Evolutionary conservation across 257 asterid species (phyloP).

Genomic region (Nicotiana attenuata): DNA sequence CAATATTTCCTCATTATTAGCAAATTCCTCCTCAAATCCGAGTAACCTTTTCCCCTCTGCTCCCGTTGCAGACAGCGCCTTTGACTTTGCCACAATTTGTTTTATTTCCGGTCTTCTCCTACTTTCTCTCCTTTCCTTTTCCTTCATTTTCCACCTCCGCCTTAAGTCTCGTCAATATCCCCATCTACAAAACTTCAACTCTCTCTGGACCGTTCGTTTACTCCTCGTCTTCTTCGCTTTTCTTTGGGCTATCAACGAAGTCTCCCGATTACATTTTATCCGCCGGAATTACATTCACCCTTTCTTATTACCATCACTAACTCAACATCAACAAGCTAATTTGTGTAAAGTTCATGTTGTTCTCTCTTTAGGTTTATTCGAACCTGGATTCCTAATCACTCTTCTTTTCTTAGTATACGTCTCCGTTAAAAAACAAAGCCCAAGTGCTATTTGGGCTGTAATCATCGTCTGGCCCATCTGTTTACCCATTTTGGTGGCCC

Average conservation of each 20-base stretch:
- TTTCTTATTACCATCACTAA: conserved; percentile 20
- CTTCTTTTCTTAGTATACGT: conserved; percentile 54
- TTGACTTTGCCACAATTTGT: conserved; percentile 38
- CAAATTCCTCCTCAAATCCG: background rate
- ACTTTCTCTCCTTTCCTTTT: conserved; percentile 39
- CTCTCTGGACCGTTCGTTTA: conserved; percentile 57
- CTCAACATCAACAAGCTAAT: conserved; percentile 32
- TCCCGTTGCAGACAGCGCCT: conserved; percentile 23
- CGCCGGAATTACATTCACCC: conserved; percentile 27
- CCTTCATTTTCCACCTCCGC: conserved; percentile 38
- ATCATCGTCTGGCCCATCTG: conserved; percentile 29
- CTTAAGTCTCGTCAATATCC: conserved; percentile 32
- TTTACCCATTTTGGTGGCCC: conserved; percentile 34
- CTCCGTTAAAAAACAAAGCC: conserved; percentile 38
- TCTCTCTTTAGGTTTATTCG: conserved; percentile 54
- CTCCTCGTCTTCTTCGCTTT: conserved; percentile 41
- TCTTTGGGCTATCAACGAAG: conserved; percentile 50
- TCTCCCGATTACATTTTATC: conserved; percentile 38
- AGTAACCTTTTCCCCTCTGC: conserved; percentile 13
- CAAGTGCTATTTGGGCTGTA: conserved; percentile 30
- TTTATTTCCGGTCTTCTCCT: conserved; percentile 33
- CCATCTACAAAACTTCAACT: conserved; percentile 48
- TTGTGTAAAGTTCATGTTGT: conserved; percentile 59
- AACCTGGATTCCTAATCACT: conserved; percentile 61
- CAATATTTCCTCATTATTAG: background rate